Evolutionary conservation across 345 rosid genomes (phyloP).

Genomic region (Dipteronia dyeriana): DNA sequence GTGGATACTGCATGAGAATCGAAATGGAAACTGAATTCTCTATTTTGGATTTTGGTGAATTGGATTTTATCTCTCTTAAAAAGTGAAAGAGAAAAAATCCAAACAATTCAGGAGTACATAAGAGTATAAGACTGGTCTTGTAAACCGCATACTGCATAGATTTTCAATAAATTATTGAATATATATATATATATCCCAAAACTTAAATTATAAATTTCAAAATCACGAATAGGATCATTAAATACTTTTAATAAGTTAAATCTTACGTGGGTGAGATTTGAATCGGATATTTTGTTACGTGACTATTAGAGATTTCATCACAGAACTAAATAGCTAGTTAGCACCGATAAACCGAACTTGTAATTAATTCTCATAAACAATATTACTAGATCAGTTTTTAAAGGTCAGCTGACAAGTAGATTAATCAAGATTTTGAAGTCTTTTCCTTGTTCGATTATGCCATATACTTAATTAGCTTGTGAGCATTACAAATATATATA

Average conservation of each 20-base stretch:
- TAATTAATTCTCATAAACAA: too few relatives aligned
- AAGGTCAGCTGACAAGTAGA: conserved; percentile 12
- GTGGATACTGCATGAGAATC: not conserved
- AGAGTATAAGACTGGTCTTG: too few relatives aligned
- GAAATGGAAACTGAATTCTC: not conserved
- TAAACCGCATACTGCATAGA: not conserved
- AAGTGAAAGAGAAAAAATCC: not conserved
- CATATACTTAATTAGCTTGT: not conserved
- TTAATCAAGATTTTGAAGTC: conserved; percentile 9
- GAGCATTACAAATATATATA: not conserved
- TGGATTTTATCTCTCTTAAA: not conserved
- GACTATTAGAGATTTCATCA: not conserved
- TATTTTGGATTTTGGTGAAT: not conserved
- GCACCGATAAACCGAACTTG: too few relatives aligned
- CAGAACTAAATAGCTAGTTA: not conserved
- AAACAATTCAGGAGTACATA: too few relatives aligned
- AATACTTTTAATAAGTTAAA: too few relatives aligned
- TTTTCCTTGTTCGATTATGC: conserved; percentile 5
- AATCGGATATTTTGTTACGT: not conserved
- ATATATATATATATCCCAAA: too few relatives aligned
- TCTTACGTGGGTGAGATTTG: not conserved
- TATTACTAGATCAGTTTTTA: not conserved
- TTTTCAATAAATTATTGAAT: not conserved
- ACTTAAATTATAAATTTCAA: too few relatives aligned
- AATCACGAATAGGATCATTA: too few relatives aligned